These are phyloP conservation scores for Gossypium bickii DNA, from an alignment of 345 rosid genomes.

Conservation along the genomic window DNA sequence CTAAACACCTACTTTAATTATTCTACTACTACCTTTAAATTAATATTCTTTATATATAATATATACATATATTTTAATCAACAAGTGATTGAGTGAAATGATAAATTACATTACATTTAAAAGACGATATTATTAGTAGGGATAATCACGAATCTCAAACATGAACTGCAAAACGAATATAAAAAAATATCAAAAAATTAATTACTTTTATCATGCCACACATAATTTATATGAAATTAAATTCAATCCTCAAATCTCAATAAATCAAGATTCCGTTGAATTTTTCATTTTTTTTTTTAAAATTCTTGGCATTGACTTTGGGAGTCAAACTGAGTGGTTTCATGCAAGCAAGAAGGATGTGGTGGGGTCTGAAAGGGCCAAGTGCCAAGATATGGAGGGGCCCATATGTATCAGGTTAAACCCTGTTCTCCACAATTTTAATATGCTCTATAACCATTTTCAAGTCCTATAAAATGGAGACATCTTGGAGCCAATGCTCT, in stretches of 20 bases:
- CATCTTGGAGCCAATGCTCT: background rate
- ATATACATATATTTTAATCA: background rate
- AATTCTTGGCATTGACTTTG: background rate
- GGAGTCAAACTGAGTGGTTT: background rate
- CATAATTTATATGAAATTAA: too few relatives aligned
- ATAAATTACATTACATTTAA: fast-evolving
- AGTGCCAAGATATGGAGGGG: constrained; percentile 13
- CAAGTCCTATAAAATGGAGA: constrained; percentile 13
- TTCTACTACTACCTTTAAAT: background rate
- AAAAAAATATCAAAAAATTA: too few relatives aligned
- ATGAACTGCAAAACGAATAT: fast-evolving
- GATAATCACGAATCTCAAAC: fast-evolving
- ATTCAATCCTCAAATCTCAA: background rate
- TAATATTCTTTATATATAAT: background rate
- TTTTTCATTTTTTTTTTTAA: too few relatives aligned
- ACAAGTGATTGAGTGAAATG: too few relatives aligned
- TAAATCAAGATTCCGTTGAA: background rate
- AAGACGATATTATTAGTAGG: fast-evolving
- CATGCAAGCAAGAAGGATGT: background rate
- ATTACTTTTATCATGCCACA: too few relatives aligned
- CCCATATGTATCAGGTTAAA: background rate
- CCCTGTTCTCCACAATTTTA: background rate
- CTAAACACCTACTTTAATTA: constrained; percentile 17
- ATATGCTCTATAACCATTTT: background rate
- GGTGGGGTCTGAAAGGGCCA: background rate